These are phyloP conservation scores for Naganishia liquefaciens DNA, from an alignment of 1,284 basidiomycete genomes.

Conservation along the genomic window DNA sequence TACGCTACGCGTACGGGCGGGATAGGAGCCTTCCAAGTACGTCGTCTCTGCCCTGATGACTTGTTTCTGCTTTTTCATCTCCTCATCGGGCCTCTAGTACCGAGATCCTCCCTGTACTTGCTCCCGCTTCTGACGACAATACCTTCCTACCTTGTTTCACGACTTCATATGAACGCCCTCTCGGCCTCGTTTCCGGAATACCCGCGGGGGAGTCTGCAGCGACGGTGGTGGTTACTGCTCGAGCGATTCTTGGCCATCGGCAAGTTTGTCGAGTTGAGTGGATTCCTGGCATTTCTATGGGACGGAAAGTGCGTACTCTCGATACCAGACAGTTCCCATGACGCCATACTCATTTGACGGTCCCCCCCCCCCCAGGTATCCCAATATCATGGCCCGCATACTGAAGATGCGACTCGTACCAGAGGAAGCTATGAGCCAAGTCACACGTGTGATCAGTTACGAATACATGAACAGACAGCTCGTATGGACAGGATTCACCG, in stretches of 20 bases:
- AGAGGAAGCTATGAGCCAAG: conserved; percentile 61
- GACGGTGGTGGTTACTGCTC: conserved; percentile 74
- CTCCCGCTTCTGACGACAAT: conserved; percentile 66
- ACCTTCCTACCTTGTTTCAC: conserved; percentile 73
- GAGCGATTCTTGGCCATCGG: conserved; percentile 65
- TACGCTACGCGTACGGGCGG: conserved; percentile 54
- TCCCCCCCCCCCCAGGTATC: conserved; percentile 62
- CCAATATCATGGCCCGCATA: conserved; percentile 78
- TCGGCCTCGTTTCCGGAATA: conserved; percentile 86
- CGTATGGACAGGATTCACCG: conserved; percentile 98
- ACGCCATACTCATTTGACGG: neutral
- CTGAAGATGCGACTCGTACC: conserved; percentile 78
- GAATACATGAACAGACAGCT: conserved; percentile 99
- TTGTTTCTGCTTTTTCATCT: conserved; percentile 56
- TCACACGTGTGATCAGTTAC: conserved; percentile 86
- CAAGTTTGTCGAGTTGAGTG: conserved; percentile 66
- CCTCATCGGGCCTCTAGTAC: conserved; percentile 63
- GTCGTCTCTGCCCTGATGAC: neutral
- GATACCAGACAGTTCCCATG: neutral
- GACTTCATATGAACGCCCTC: conserved; percentile 72
- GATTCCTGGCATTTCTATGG: conserved; percentile 81
- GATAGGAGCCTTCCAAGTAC: conserved; percentile 23
- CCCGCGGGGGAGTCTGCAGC: conserved; percentile 71
- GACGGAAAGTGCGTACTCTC: conserved; percentile 69
- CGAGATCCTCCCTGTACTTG: conserved; percentile 57